Percentiles rank a stretch among this genome's conserved stretches.
These are phyloP conservation scores for Nemania sp. DNA, from an alignment of 2,329 filamentous ascomycete species.

Conservation along the genomic window DNA sequence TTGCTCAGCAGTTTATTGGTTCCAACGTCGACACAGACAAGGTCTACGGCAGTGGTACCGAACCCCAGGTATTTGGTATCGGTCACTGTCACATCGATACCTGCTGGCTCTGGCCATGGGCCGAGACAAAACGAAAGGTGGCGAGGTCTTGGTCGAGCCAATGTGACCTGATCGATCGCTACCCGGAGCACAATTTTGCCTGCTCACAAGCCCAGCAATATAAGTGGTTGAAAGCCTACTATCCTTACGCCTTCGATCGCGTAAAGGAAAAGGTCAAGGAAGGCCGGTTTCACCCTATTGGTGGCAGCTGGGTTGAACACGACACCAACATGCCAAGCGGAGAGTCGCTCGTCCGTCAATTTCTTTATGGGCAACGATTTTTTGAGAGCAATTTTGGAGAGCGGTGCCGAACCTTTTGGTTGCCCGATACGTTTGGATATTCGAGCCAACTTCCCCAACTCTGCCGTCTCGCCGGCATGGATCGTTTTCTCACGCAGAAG, in stretches of 20 bases:
- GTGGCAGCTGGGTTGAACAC: slow-evolving; percentile 98
- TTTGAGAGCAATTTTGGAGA: slow-evolving; percentile 92
- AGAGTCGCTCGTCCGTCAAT: slow-evolving; percentile 91
- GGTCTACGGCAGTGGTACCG: slow-evolving; percentile 77
- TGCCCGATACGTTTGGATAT: slow-evolving; percentile 98
- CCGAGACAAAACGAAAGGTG: slow-evolving; percentile 95
- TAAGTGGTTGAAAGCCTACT: slow-evolving; percentile 92
- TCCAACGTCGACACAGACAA: slow-evolving; percentile 78
- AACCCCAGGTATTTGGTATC: slow-evolving; percentile 82
- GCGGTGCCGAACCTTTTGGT: slow-evolving; percentile 91
- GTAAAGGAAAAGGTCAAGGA: slow-evolving; percentile 91
- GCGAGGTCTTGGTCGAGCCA: slow-evolving; percentile 96
- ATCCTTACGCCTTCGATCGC: slow-evolving; percentile 85
- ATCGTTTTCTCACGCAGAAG: slow-evolving; percentile 95
- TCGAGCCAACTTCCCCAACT: slow-evolving; percentile 93
- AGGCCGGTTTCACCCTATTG: slow-evolving; percentile 91
- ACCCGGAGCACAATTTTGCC: slow-evolving; percentile 90
- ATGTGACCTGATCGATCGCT: slow-evolving; percentile 91
- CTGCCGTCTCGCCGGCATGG: slow-evolving; percentile 94
- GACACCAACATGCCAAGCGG: slow-evolving; percentile 97
- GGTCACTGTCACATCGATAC: slow-evolving; percentile 98
- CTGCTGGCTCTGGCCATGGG: slow-evolving; percentile 98
- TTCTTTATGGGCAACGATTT: slow-evolving; percentile 92
- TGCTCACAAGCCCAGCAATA: slow-evolving; percentile 96
- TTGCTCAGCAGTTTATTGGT: slow-evolving; percentile 83